Base-by-base conservation (phyloP, 192 early-diverging fungal species). In the Gigaspora rosea region DNA sequence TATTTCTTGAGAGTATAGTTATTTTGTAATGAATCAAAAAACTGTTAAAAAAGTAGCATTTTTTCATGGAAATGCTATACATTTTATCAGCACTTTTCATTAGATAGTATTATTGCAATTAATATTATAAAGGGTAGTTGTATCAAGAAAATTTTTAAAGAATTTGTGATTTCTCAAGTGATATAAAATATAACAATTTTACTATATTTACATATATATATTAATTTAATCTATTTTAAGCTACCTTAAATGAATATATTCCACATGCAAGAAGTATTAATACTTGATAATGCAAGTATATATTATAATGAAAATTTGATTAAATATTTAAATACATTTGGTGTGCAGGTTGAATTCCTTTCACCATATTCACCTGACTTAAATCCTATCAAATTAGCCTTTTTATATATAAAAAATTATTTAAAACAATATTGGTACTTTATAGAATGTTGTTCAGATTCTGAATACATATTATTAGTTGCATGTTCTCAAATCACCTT, bases 351-450 rank as follows among this genome's bases (percentile, higher is more conserved):
- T 27, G 48, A 57, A 54, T 72, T 57, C 57, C 51, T 72, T 8
- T 52, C 54, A 18, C 52, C 70, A 13, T 72, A 72, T 57, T 72
- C 52, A 1, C 51, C 70, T 41, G 70, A 72, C 7, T 56, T 72
- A 27, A 72, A 72, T 56, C 51, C 52, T 16, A 72, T 72, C 35
- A 51, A 72, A 15, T 32, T 51, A 32, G 49, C 70, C 8, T 72
- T 72, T 72, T 15, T 9, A 35, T 9, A 10, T 33, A 72, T 72
- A 7, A 72, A 72, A 58, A 33, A 32, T 32, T 72, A 20, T 54
- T 11, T 72, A 22, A 54, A 33, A 47, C 20, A 33, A n/a, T 32
- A 72, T 72, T 7, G 27, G 18, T 36, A 56, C 13, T 72, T 72
- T 72, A 18, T 72, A 8, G 50, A 48, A 18, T 27, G 15, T 32